A percentile compares a stretch with the other conserved stretches of the same genome.
Conservation (phyloP, 495 filamentous ascomycete genomes). For the Xylaria castorea region DNA sequence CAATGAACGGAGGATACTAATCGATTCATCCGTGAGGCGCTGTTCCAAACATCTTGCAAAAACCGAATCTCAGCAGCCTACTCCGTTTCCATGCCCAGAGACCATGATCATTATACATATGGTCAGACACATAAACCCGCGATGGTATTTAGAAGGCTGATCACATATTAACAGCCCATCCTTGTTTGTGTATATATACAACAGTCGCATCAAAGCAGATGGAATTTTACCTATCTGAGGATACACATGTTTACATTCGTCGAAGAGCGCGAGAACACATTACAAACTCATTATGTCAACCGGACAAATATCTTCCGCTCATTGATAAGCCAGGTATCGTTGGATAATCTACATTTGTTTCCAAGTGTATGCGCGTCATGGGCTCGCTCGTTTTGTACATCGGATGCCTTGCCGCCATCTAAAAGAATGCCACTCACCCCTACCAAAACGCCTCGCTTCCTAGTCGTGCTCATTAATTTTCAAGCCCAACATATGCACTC, state of each 20-base stretch:
- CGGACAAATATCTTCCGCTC: neutral
- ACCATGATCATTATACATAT: neutral
- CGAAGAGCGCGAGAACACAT: neutral
- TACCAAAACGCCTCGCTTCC: constrained; percentile 32
- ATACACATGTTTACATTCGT: neutral
- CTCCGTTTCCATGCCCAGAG: neutral
- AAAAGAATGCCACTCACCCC: constrained; percentile 21
- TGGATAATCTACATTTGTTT: constrained; percentile 27
- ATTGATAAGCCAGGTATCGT: constrained; percentile 19
- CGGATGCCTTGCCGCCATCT: constrained; percentile 20
- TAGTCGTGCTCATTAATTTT: constrained; percentile 44
- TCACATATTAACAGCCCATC: neutral
- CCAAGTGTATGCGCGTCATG: constrained; percentile 22
- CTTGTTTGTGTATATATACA: neutral
- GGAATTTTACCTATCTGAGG: neutral
- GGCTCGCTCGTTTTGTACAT: constrained; percentile 29
- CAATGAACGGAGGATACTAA: too few relatives aligned
- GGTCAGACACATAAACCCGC: neutral
- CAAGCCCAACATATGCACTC: constrained; percentile 72
- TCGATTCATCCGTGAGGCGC: too few relatives aligned
- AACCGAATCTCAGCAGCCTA: too few relatives aligned
- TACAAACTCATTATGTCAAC: neutral
- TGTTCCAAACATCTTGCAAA: too few relatives aligned
- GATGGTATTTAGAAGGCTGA: neutral
- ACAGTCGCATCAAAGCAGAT: neutral